Conservation (phyloP, 2,329 filamentous ascomycete species). For the Diaporthe citrichinensis region DNA sequence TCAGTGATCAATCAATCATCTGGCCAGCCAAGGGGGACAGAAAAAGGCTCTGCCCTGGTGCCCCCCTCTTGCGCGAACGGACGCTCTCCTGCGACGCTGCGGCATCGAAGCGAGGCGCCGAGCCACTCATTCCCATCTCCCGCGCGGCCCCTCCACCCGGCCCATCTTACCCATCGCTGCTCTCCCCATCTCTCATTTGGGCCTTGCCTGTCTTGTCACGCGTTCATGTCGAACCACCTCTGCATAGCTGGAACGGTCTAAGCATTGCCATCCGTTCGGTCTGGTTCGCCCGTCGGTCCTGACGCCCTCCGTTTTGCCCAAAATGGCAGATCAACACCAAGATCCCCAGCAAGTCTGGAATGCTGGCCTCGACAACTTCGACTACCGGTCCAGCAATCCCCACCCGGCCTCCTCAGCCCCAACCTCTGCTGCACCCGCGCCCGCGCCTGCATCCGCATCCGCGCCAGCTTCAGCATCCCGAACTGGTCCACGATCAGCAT, state of each 20-base stretch:
- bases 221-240: constrained; percentile 53
- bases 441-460: constrained; percentile 34
- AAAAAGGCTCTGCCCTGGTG: constrained; percentile 13
- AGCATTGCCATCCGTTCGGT: constrained; percentile 34
- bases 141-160: constrained; percentile 24
- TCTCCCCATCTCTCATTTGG: constrained; percentile 44
- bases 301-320: constrained; percentile 39
- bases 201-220: constrained; percentile 42
- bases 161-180: constrained; percentile 38
- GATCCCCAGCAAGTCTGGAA: constrained; percentile 40
- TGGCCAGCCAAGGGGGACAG: background rate
- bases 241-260: constrained; percentile 52
- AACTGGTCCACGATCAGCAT: constrained; percentile 20
- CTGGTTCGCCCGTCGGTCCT: constrained; percentile 26
- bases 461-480: constrained; percentile 34
- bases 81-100: constrained; percentile 27
- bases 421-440: constrained; percentile 36
- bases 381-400: constrained; percentile 38
- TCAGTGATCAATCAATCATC: background rate
- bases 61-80: constrained; percentile 17
- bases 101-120: constrained; percentile 27
- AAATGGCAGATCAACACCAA: constrained; percentile 51
- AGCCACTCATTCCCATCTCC: constrained; percentile 29
- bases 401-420: constrained; percentile 38
- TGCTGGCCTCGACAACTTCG: constrained; percentile 40